A percentile compares a stretch with the other conserved stretches of the same genome.
phyloP scores from a whole-genome alignment of 148 eudicot genomes.

The Silene conica region DNA sequence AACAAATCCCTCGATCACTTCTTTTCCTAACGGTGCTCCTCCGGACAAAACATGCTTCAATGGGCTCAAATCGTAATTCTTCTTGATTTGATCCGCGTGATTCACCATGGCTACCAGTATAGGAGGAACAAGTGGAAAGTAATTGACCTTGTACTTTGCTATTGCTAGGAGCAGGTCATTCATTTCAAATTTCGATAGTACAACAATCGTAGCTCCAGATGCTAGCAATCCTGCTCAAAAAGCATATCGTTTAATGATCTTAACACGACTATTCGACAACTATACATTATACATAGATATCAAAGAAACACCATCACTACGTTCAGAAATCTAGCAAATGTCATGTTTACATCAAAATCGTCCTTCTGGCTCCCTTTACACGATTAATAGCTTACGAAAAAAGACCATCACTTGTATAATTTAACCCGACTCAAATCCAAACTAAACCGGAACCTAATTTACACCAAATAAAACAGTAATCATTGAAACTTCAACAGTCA shows the following conservation, averaged over 20 bases:
- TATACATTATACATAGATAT: neutral
- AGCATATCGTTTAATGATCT: neutral
- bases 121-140: slow-evolving; percentile 85
- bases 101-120: slow-evolving; percentile 79
- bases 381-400: too few species aligned
- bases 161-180: slow-evolving; percentile 63
- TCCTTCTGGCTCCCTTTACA: too few species aligned
- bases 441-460: too few species aligned
- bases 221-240: slow-evolving; percentile 50
- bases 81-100: slow-evolving; percentile 46
- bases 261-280: slow-evolving; percentile 10
- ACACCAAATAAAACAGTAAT: too few species aligned
- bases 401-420: too few species aligned
- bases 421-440: too few species aligned
- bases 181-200: slow-evolving; percentile 78
- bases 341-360: too few species aligned
- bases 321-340: too few species aligned
- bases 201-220: slow-evolving; percentile 67
- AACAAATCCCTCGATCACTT: slow-evolving; percentile 72
- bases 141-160: slow-evolving; percentile 51
- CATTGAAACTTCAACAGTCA: too few species aligned
- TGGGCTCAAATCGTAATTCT: slow-evolving; percentile 47
- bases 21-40: slow-evolving; percentile 90
- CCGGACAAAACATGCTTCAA: slow-evolving; percentile 53
- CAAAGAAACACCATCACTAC: neutral